A percentile compares a stretch with the other conserved stretches of the same genome.
phyloP scores from a whole-genome alignment of 345 rosid species.

The Pugionium cornutum region DNA sequence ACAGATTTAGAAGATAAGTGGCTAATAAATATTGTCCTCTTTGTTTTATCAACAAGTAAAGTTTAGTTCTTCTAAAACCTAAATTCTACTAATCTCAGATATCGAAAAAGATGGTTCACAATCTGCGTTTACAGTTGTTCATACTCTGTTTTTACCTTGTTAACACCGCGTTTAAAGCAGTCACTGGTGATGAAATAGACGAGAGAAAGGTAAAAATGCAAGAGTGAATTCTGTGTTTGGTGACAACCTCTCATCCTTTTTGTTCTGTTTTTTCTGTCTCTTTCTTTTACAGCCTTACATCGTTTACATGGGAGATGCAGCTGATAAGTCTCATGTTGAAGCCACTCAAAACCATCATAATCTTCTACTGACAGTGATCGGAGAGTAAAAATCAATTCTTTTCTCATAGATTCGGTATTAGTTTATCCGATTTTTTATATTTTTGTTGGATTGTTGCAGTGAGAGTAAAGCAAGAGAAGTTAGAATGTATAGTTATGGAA shows the following conservation, averaged over 20 bases:
- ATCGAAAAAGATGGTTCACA: conserved; percentile 21
- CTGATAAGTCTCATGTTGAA: conserved; percentile 28
- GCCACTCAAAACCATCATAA: conserved; percentile 47
- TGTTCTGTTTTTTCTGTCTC: conserved; percentile 4
- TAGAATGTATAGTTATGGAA: conserved; percentile 61
- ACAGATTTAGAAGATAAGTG: conserved; percentile 22
- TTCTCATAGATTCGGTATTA: neutral
- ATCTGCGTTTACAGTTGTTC: conserved; percentile 17
- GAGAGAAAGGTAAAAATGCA: conserved; percentile 33
- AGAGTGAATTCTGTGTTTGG: neutral
- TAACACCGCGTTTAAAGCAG: conserved; percentile 19
- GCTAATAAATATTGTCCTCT: neutral
- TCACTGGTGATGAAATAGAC: conserved; percentile 9
- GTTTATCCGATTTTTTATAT: neutral
- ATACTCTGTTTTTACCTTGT: conserved; percentile 32
- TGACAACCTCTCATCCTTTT: neutral
- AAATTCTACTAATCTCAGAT: conserved; percentile 13
- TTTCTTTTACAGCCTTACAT: conserved; percentile 56
- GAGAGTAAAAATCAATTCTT: conserved; percentile 56
- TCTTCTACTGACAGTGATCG: conserved; percentile 52
- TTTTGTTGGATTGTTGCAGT: conserved; percentile 42
- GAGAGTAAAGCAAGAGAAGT: conserved; percentile 55
- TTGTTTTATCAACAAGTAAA: conserved; percentile 7
- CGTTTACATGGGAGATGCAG: conserved; percentile 79
- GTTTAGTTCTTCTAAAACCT: conserved; percentile 4